Base-by-base conservation (phyloP, 805 yeast species). In the Schwanniomyces vanrijiae region DNA sequence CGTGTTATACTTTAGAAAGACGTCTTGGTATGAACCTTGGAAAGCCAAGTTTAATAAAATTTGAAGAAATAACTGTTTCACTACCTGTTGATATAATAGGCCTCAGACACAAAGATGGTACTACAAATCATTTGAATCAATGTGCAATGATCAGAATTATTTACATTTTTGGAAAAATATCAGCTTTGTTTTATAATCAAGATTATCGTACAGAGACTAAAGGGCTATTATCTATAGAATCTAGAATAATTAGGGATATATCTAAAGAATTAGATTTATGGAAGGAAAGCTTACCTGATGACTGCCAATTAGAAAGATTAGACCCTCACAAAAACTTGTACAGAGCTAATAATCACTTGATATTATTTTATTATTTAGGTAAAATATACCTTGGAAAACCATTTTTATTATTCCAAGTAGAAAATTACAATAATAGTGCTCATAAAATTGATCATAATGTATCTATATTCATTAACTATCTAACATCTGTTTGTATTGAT, bases 381-480 rank as follows among this genome's bases (percentile, higher is more conserved):
- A 53, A 52, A 29, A 53, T 53, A 9, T 53, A 53, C 40, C 45
- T 53, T 35, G 57, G 57, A 6, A 53, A 53, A 22, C 57, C 57
- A 14, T 52, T 53, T 41, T 43, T 53, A 14, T 37, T 52, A 19
- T 53, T 49, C 37, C 47, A 53, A 29, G 49, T 53, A 25, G 57
- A 53, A 22, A 53, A 53, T 21, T 33, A 39, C 28, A 25, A 41
- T 24, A 38, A 14, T 9, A 3, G 13, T 39, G 18, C 40, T 42
- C 18, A 37, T 20, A 19, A 43, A 16, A 43, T 34, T 29, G 48
- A 44, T 14, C 22, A 29, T 11, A 41, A 45, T 16, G 55, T 51
- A 34, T 39, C 49, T 4, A 45, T 52, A 5, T 49, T 52, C 29
- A 49, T 53, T 9, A 52, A 53, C 38, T 48, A 52, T 35, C 41